phyloP scores from a whole-genome alignment of 2,329 filamentous ascomycete genomes.

The Ambrosiella cleistominuta region DNA sequence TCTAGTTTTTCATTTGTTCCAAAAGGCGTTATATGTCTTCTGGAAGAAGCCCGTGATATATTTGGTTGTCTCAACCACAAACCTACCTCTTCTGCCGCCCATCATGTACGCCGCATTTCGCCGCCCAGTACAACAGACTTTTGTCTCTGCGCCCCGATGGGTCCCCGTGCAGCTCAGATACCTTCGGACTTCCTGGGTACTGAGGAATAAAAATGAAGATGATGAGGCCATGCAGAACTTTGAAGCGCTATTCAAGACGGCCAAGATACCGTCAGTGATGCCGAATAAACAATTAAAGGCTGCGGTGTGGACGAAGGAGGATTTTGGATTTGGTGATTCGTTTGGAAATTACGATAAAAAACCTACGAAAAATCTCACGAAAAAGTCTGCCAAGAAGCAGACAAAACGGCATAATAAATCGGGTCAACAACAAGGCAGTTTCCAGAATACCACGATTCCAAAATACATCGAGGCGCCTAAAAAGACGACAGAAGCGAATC shows the following conservation, averaged over 20 bases:
- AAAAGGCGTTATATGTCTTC: no score
- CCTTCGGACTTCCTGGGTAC: no score
- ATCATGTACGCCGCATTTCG: conserved; percentile 10
- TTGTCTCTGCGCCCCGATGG: neutral
- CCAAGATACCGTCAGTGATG: conserved; percentile 4
- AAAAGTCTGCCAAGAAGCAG: neutral
- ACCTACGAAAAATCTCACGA: neutral
- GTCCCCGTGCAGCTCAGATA: no score
- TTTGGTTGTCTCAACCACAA: neutral
- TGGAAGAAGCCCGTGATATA: no score
- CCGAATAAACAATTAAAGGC: neutral
- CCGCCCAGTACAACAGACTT: neutral
- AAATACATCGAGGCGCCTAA: no score
- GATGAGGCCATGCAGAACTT: neutral
- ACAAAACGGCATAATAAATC: neutral
- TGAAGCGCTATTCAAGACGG: conserved; percentile 3
- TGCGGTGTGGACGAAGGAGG: conserved; percentile 7
- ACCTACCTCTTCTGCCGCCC: neutral
- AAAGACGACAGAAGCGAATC: no score
- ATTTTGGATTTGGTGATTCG: conserved; percentile 8
- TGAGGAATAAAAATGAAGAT: neutral
- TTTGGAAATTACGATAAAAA: neutral
- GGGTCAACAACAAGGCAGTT: no score
- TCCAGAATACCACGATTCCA: no score
- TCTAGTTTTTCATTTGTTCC: no score